Percentiles rank a stretch among this genome's conserved stretches.
Conservation (phyloP, 2,329 filamentous ascomycete species). For the Aspergillus alliaceus region DNA sequence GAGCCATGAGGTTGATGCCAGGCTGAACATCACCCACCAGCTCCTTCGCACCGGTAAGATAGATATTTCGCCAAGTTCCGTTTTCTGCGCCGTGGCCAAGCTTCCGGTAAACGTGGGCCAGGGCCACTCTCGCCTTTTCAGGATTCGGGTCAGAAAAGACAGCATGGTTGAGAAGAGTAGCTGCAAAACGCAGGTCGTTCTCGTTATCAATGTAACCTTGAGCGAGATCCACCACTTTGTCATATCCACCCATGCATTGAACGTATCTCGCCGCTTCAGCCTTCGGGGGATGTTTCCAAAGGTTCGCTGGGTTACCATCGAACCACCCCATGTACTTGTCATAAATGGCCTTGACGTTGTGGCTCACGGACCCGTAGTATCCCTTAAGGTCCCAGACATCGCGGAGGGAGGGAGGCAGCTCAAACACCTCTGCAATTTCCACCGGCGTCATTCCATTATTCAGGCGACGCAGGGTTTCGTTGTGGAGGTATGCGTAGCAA, state of each 20-base stretch:
- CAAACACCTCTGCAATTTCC: constrained; percentile 43
- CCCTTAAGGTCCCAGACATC: constrained; percentile 33
- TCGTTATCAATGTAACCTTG: background rate
- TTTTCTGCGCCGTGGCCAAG: constrained; percentile 42
- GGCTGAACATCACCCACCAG: too few relatives aligned
- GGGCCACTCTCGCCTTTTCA: constrained; percentile 15
- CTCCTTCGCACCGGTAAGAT: constrained; percentile 31
- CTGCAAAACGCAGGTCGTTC: constrained; percentile 40
- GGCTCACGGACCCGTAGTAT: constrained; percentile 39
- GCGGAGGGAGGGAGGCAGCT: constrained; percentile 34
- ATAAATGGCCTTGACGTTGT: constrained; percentile 44
- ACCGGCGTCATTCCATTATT: constrained; percentile 38
- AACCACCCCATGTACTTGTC: constrained; percentile 36
- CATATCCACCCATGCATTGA: constrained; percentile 23
- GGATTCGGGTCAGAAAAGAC: constrained; percentile 28
- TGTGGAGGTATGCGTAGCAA: constrained; percentile 42
- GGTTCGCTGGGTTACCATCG: constrained; percentile 33
- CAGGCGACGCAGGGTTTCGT: constrained; percentile 42
- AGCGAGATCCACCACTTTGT: constrained; percentile 16
- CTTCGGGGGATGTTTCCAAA: constrained; percentile 39
- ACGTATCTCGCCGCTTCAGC: constrained; percentile 31
- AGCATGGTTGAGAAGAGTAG: constrained; percentile 38
- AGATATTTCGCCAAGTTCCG: constrained; percentile 44
- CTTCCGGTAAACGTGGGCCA: constrained; percentile 34
- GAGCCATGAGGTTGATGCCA: constrained; percentile 4